phyloP scores from a whole-genome alignment of 805 yeast species.

The Pichia sporocuriosa region DNA sequence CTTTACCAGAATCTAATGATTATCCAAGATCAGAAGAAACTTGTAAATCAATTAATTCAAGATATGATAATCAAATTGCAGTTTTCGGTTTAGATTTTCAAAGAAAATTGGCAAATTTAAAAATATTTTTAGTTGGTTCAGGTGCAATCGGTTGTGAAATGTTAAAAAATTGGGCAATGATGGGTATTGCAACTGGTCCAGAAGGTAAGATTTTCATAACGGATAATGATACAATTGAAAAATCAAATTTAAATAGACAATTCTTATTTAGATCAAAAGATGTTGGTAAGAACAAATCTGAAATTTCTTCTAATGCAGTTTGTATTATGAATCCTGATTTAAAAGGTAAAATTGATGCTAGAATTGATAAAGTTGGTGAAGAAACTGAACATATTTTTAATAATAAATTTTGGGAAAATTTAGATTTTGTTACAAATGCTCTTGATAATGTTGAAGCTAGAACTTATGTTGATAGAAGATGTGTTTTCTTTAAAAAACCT shows the following conservation, averaged over 20 bases:
- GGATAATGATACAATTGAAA: conserved; percentile 92
- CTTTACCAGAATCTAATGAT: conserved; percentile 58
- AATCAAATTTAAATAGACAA: conserved; percentile 93
- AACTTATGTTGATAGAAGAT: conserved; percentile 94
- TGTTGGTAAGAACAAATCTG: conserved; percentile 87
- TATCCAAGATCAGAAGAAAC: conserved; percentile 63
- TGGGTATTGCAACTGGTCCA: conserved; percentile 92
- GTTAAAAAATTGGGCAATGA: conserved; percentile 95
- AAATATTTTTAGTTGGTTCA: conserved; percentile 88
- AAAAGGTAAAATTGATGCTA: conserved; percentile 65
- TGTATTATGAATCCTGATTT: conserved; percentile 80
- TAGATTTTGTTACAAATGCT: conserved; percentile 93
- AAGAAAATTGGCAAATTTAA: conserved; percentile 63
- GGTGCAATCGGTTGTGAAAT: conserved; percentile 99
- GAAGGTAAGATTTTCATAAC: conserved; percentile 80
- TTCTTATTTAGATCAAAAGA: conserved; percentile 91
- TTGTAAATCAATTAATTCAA: conserved; percentile 66
- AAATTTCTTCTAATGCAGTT: conserved; percentile 83
- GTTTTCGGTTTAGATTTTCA: conserved; percentile 82
- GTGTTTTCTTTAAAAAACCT: conserved; percentile 87
- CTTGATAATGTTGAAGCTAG: conserved; percentile 97
- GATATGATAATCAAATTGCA: conserved; percentile 95
- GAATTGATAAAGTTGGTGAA: conserved; percentile 83
- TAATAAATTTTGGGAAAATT: conserved; percentile 74
- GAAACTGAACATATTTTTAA: conserved; percentile 86